Percentiles rank a stretch among this genome's conserved stretches.
Conservation (phyloP, 179 eudicot species). For the Patellifolia procumbens region DNA sequence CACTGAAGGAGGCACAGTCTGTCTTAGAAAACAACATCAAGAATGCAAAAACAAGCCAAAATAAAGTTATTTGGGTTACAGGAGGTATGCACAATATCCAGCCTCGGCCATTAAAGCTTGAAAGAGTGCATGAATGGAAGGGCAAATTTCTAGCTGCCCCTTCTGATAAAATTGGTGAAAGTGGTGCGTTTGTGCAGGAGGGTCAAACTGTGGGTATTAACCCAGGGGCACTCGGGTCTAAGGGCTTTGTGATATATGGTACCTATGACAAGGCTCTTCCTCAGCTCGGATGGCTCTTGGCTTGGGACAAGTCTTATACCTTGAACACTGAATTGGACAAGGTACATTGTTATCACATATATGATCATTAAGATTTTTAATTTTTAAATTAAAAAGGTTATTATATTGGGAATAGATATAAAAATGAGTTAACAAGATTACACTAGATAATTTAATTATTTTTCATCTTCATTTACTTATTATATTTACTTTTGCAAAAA, state of each 20-base stretch:
- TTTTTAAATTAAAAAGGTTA: no score
- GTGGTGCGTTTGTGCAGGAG: background rate
- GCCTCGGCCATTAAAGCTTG: background rate
- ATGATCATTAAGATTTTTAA: no score
- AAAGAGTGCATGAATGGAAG: background rate
- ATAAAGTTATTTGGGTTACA: background rate
- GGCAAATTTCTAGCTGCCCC: background rate
- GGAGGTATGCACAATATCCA: background rate
- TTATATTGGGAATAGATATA: no score
- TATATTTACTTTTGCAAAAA: no score
- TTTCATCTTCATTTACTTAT: no score
- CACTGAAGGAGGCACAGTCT: background rate
- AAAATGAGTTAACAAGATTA: no score
- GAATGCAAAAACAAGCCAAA: background rate
- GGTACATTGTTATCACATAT: no score
- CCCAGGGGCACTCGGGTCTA: background rate
- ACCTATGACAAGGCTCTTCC: no score
- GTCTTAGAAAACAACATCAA: background rate
- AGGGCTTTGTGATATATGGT: background rate
- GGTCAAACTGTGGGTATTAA: background rate
- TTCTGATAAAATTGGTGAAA: background rate
- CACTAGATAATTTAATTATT: no score
- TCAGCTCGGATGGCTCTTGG: no score
- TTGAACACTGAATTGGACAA: no score
- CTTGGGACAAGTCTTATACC: no score